phyloP scores from a whole-genome alignment of 768 basidiomycete species.

The Coprinopsis marcescibilis region DNA sequence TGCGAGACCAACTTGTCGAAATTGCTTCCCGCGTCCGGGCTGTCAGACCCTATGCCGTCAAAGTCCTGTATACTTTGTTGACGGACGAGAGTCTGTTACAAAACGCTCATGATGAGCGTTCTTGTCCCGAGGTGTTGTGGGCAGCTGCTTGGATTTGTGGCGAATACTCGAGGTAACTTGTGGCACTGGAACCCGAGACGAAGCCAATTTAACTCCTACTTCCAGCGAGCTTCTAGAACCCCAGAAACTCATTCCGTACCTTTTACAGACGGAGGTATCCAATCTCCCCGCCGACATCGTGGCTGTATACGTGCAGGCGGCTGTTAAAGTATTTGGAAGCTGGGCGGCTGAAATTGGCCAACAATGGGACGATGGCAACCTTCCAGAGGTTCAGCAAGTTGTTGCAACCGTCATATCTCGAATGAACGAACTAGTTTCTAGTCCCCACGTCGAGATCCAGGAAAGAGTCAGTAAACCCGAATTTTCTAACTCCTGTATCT shows the following conservation, averaged over 20 bases:
- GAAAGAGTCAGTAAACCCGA: slow-evolving; percentile 60
- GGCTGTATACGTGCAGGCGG: slow-evolving; percentile 76
- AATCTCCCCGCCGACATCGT: slow-evolving; percentile 58
- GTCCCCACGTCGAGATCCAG: slow-evolving; percentile 81
- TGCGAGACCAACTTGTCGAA: slow-evolving; percentile 83
- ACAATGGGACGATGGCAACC: slow-evolving; percentile 69
- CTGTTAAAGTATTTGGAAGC: slow-evolving; percentile 79
- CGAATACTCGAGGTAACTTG: slow-evolving; percentile 76
- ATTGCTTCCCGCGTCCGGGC: slow-evolving; percentile 77
- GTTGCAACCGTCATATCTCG: slow-evolving; percentile 59
- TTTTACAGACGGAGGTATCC: slow-evolving; percentile 57
- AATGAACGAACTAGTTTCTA: slow-evolving; percentile 53
- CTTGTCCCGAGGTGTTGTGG: slow-evolving; percentile 82
- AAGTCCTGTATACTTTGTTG: slow-evolving; percentile 75
- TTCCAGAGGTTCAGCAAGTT: slow-evolving; percentile 56
- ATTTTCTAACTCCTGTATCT: not conserved
- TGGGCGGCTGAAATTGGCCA: slow-evolving; percentile 77
- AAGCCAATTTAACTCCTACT: not conserved
- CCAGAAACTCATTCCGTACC: slow-evolving; percentile 62
- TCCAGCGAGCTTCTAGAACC: slow-evolving; percentile 73
- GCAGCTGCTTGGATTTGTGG: slow-evolving; percentile 97
- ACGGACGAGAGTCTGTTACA: slow-evolving; percentile 71
- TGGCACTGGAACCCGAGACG: slow-evolving; percentile 9
- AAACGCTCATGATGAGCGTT: slow-evolving; percentile 61
- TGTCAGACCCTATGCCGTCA: slow-evolving; percentile 73